Evolutionary conservation across 2,329 filamentous ascomycete genomes (phyloP), one percentile per base, ranked within the genome.

Genomic region (Fusarium sacchari): DNA sequence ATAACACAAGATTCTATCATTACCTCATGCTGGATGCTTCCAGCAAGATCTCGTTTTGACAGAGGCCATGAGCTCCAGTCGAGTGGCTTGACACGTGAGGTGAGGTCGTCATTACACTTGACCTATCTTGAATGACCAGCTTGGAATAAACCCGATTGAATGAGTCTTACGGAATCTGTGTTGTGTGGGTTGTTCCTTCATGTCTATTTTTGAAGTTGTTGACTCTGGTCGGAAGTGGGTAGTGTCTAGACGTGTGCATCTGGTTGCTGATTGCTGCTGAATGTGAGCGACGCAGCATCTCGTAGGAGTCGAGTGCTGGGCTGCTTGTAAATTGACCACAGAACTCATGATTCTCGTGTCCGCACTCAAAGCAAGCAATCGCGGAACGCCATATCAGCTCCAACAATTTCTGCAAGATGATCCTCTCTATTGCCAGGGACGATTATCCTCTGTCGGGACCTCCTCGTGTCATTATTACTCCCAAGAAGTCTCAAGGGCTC

Each of bases 391-490:
- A 18, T 6, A 17, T 11, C 40, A 43, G 15, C n/a, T 18, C n/a
- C 15, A 6, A 17, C 15, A 5, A 5, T 18, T 12, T 1, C 0
- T 10, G 17, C 7, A 43, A 18, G 30, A 13, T 32, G 30, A 32
- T 13, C 30, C 4, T 32, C 30, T 32, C 30, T 12, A 14, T 13
- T 32, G 13, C 30, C 30, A 32, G 4, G 30, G 30, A 32, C 12
- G 13, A 32, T 32, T 17, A 15, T 7, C 11, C 6, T 24, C 12
- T 24, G 17, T 2, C n/a, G 7, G 10, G 3, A 0, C 15, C n/a
- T 12, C 2, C n/a, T 18, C 4, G 0, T 4, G 3, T 7, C n/a
- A 4, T 14, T 11, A 10, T 7, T 14, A 3, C 14, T 2, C 12
- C 7, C 11, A 36, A 17, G 15, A 3, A 17, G 34, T 36, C 20